Evolutionary conservation across 257 asterid species (phyloP), one percentile per base, ranked within the genome.

Genomic region (Voacanga thouarsii): DNA sequence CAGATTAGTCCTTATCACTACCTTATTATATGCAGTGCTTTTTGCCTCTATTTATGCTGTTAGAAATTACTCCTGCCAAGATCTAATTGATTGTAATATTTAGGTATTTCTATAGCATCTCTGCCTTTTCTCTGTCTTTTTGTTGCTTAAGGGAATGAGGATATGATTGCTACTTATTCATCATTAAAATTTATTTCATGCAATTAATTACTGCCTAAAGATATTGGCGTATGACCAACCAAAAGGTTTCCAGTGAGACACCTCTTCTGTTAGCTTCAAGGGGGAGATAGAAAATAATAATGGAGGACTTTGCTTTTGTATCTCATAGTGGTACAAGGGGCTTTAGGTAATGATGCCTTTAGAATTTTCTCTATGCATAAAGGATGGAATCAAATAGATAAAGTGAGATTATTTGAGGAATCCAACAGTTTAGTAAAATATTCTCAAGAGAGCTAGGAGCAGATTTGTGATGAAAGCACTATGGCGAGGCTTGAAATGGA

Each of bases 1-100:
- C 59, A 86, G 99, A 98, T 96, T 84, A 83, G 97, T 89, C 66
- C 61, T 72, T 77, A 77, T 44, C 70, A 44, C 61, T 79, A 30
- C 49, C 61, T 79, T 75, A 26, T 49, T 75, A 24, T 79, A 30
- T 44, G 37, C 57, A 41, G 55, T 69, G 16, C 33, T 57, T 33
- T 44, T 3, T 63, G 67, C 47, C 39, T 45, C 19, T 15, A 24
- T n/a, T 75, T 28, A 72, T 72, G 51, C 80, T 78, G 68, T 24
- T 57, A 41, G 28, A 41, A 14, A 49, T 75, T 55, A 39, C 72
- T 28, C 37, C n/a, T 28, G 53, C 24, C 63, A 9, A 1, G 55
- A 21, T 39, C 57, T 44, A 37, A 77, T 26, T 49, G 49, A 30
- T 18, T 61, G 28, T 64, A 2, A 39, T 51, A 69, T 39, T n/a